Percentiles rank a stretch among this genome's conserved stretches.
Evolutionary conservation across 768 basidiomycete species (phyloP).

Genomic region (Cystobasidium tubakii): DNA sequence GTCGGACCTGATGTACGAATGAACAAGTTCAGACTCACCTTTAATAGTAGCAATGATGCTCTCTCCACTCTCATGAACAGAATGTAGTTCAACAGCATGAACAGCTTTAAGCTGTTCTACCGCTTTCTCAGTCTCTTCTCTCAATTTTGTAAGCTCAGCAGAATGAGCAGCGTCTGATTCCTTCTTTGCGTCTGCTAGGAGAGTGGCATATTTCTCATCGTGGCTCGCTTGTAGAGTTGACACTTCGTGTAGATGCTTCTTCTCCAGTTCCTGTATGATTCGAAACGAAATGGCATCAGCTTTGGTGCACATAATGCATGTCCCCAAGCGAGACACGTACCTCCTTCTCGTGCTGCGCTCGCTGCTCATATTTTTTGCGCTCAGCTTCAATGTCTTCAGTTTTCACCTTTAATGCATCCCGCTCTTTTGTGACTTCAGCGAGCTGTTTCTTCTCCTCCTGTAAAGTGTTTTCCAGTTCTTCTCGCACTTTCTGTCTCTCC

Average conservation of each 20-base stretch:
- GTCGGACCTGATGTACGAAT: too few species aligned
- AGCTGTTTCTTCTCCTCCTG: neutral
- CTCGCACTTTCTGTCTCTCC: neutral
- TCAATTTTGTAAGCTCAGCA: neutral
- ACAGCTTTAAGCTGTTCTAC: slow-evolving; percentile 9
- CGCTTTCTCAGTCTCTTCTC: neutral
- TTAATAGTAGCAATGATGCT: neutral
- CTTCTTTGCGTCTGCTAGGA: neutral
- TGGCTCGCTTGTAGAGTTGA: neutral
- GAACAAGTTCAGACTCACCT: neutral
- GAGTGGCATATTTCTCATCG: neutral
- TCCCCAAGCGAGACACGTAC: neutral
- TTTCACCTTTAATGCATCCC: neutral
- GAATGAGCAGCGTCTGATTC: neutral
- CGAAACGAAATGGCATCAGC: neutral
- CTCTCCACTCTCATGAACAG: neutral
- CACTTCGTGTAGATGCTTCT: neutral
- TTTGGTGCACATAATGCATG: neutral
- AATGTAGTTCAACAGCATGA: slow-evolving; percentile 9
- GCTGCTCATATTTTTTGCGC: neutral
- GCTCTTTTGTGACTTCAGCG: neutral
- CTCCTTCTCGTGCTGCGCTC: neutral
- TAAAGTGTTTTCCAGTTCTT: neutral
- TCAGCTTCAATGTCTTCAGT: neutral
- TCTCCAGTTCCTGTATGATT: neutral